Percentiles rank a stretch among this genome's conserved stretches.
Evolutionary conservation across 805 yeast genomes (phyloP).

Genomic region (Nakazawaea ishiwadae): DNA sequence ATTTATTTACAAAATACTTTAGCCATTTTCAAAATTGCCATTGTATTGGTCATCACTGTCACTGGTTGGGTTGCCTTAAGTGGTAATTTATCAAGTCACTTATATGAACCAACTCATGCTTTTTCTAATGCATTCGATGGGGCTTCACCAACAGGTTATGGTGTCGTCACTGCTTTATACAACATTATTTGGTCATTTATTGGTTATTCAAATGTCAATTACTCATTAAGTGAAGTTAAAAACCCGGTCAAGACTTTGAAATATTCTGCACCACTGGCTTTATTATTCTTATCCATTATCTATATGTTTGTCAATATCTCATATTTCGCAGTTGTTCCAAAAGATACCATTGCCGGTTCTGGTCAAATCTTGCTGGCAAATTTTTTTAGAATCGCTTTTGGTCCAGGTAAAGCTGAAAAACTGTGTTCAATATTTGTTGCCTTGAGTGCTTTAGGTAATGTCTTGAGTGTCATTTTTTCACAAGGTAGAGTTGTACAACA

Average conservation of each 20-base stretch:
- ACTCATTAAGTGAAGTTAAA: conserved; percentile 75
- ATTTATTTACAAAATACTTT: conserved; percentile 58
- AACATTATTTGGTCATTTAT: conserved; percentile 83
- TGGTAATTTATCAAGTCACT: conserved; percentile 53
- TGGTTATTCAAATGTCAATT: conserved; percentile 80
- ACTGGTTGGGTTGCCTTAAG: conserved; percentile 84
- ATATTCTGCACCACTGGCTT: conserved; percentile 72
- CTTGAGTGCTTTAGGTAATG: conserved; percentile 76
- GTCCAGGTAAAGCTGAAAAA: conserved; percentile 52
- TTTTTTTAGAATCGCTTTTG: conserved; percentile 70
- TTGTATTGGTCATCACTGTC: conserved; percentile 62
- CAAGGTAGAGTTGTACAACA: conserved; percentile 81
- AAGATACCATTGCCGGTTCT: conserved; percentile 51
- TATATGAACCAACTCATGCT: conserved; percentile 39
- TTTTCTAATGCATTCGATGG: conserved; percentile 34
- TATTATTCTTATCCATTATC: conserved; percentile 53
- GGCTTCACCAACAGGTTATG: conserved; percentile 39
- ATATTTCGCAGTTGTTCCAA: conserved; percentile 77
- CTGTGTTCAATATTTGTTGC: conserved; percentile 81
- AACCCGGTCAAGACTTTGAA: conserved; percentile 67
- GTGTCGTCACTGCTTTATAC: conserved; percentile 70
- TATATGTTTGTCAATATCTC: conserved; percentile 77
- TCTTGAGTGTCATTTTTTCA: conserved; percentile 71
- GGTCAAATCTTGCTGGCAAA: conserved; percentile 73
- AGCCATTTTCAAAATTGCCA: conserved; percentile 71